Base-by-base conservation (phyloP, 352 stramenopile species). In the Pythium periplocum region DNA sequence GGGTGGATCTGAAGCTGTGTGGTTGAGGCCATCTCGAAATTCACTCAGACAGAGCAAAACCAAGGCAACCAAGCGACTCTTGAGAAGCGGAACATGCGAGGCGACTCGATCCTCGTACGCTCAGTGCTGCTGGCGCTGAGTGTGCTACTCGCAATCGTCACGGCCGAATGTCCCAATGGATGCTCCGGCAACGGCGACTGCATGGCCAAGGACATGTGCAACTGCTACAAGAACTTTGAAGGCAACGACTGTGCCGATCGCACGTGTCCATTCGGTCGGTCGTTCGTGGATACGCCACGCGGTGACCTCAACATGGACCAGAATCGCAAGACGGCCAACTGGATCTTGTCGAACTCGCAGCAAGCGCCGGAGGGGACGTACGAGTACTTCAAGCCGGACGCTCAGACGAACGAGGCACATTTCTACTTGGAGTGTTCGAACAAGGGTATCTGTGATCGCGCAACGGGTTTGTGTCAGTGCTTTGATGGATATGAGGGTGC, bases 351-450 rank as follows among this genome's bases (percentile, higher is more conserved):
- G 12, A 71, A 86, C 26, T 93, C 80, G 35, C 85, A 96, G 61
- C 75, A 87, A 61, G 64, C 68, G 33, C 86, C 87, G 0, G 59
- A 54, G 38, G 69, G 71, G 12, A 84, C 74, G 62, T 95, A 83
- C 70, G 82, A 89, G 61, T 87, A 79, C 68, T 87, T 86, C 51
- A 73, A 75, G 55, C 76, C 75, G 26, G 34, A 52, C n/a, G 78
- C 76, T 1, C 48, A 53, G 1, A 8, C 10, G 1, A 35, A 71
- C 52, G 75, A 87, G 37, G 92, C 82, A 6, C 90, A 97, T 62
- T 95, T 92, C 63, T 97, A 98, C 66, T 84, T 89, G 67, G 88
- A 98, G 61, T 98, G 93, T 66, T 93, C 83, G 40, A 97, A 97
- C 74, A 96, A 96, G 59, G 93, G 93, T 17, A 62, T 97, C 48